Evolutionary conservation across 345 rosid species (phyloP).

Genomic region (Bretschneidera sinensis): DNA sequence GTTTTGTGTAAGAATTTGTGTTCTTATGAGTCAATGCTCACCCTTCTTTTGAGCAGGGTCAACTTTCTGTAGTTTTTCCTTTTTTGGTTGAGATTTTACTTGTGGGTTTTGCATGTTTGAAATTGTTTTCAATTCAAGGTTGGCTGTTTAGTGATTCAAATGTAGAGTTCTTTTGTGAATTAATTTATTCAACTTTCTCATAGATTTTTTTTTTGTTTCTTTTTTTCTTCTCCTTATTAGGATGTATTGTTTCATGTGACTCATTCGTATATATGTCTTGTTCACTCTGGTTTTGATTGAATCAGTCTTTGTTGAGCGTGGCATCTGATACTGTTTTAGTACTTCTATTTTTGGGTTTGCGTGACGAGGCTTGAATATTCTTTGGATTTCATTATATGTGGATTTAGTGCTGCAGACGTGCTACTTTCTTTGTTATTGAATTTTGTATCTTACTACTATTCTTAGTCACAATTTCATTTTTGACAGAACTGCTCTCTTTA

Average conservation of each 20-base stretch:
- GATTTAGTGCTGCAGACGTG: too few relatives aligned
- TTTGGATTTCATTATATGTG: too few relatives aligned
- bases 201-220: too few relatives aligned
- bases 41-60: too few relatives aligned
- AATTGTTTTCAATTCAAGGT: too few relatives aligned
- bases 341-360: not conserved
- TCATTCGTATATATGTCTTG: too few relatives aligned
- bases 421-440: too few relatives aligned
- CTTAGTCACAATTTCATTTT: not conserved
- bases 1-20: constrained; percentile 1
- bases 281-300: not conserved
- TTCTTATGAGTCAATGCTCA: constrained; percentile 8
- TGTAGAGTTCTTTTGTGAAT: too few relatives aligned
- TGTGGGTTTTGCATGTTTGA: not conserved
- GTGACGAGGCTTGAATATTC: not conserved
- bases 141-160: too few relatives aligned
- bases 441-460: not conserved
- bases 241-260: not conserved
- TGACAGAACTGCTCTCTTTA: not conserved
- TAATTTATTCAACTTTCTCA: too few relatives aligned
- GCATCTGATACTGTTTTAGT: not conserved
- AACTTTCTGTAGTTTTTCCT: not conserved
- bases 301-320: not conserved
- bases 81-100: not conserved
- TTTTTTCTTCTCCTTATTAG: not conserved